These are phyloP conservation scores for Tetratostichococcus sp. DNA, from an alignment of 139 green algal genomes.

Conservation along the genomic window DNA sequence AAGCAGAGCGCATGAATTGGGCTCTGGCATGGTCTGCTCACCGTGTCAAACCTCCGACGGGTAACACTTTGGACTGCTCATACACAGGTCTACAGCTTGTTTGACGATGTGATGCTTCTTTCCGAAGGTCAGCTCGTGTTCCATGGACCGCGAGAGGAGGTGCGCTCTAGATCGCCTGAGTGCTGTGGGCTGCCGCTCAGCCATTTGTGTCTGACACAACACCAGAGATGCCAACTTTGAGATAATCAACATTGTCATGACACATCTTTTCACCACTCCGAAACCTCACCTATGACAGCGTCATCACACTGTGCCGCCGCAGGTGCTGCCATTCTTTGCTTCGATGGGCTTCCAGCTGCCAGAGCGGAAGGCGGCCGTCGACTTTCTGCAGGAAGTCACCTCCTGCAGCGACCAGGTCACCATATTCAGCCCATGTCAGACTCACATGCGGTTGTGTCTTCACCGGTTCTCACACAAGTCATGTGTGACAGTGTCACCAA, in stretches of 20 bases:
- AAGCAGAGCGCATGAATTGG: neutral
- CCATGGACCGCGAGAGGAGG: constrained; percentile 22
- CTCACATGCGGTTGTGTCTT: too few species aligned
- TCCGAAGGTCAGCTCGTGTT: constrained; percentile 19
- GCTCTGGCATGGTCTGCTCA: neutral
- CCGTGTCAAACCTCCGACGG: neutral
- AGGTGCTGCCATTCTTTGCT: constrained; percentile 41
- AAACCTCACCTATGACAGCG: too few species aligned
- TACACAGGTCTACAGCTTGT: constrained; percentile 26
- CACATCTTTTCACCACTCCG: too few species aligned
- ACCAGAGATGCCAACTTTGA: too few species aligned
- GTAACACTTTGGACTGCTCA: too few species aligned
- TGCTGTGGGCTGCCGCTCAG: too few species aligned
- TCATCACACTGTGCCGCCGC: neutral
- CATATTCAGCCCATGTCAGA: too few species aligned
- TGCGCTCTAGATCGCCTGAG: too few species aligned
- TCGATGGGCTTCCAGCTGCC: constrained; percentile 41
- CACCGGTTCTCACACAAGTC: neutral
- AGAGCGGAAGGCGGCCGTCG: constrained; percentile 24
- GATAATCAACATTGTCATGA: too few species aligned
- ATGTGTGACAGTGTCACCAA: neutral
- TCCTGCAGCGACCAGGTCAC: constrained; percentile 26
- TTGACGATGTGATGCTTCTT: constrained; percentile 49
- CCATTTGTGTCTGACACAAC: too few species aligned
- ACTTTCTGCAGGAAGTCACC: constrained; percentile 57